Base-by-base conservation (phyloP, 805 yeast genomes). In the Naumovozyma castellii region DNA sequence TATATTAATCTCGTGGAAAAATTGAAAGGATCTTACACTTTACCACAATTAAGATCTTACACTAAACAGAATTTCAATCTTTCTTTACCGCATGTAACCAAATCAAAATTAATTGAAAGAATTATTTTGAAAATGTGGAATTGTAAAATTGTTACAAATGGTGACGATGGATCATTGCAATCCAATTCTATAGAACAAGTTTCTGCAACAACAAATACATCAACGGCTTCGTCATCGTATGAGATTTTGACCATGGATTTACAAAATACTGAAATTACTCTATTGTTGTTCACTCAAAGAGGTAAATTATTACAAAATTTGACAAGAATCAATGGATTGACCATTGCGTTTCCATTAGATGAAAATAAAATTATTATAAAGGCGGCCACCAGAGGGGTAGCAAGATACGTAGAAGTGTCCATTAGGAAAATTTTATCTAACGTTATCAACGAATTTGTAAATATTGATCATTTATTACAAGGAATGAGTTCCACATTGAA, bases 271-370 rank as follows among this genome's bases (percentile, higher is more conserved):
- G 34, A 41, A 18, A 20, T 42, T 4, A 43, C 43, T 30, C 43
- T 58, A 13, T 38, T 59, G 27, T 33, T 59, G 20, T 43, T 57
- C 18, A 57, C 64, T 9, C 50, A 58, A 36, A 57, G 57, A 39
- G 62, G 64, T 39, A 59, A 54, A 47, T 54, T 59, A 15, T 40
- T 59, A 14, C 50, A 56, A 30, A 59, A 59, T 41, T 48, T 59
- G 29, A 49, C 59, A 3, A 45, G 57, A 15, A 43, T 59, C 19
- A 58, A 59, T n/a, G 59, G 55, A 2, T 6, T 29, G 5, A 49
- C 52, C 2, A 40, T 54, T 16, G 56, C 56, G 5, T 56, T 52
- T 5, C 51, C 54, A 2, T 35, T 54, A 13, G 52, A 52, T 38
- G 59, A 54, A 42, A 54, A 52, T 41, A 47, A 51, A 19, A 45